Base-by-base conservation (phyloP, 495 filamentous ascomycete species). In the Ascobolus immersus region DNA sequence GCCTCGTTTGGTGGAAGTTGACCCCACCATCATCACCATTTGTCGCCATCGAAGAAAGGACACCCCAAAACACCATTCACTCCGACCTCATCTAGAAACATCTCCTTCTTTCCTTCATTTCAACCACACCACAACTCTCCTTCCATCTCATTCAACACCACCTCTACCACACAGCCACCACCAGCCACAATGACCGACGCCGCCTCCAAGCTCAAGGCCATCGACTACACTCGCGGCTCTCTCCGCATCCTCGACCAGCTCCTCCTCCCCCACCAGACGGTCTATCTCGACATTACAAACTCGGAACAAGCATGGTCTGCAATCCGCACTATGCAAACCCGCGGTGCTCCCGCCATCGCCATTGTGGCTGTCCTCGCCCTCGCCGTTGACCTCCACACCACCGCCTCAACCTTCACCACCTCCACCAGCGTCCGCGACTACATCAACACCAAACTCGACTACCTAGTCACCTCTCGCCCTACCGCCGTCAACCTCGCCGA, bases 401-500 rank as follows among this genome's bases (percentile, higher is more conserved):
- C 4, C 28, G 13, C 14, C 20, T 2, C 4, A 25, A 18, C 31
- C 9, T 11, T 19, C 12, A 43, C 55, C 4, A 57, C 52, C 4
- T 47, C 63, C 5, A 60, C 68, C 24, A 69, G 77, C n/a, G 61
- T 68, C 20, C 56, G 60, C 40, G 44, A 55, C 0, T 73, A 77
- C 45, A 76, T 92, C 41, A 50, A 64, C 30, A 59, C 70, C 34
- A 75, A 72, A 39, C 58, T 96, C 18, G 66, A 77, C 39, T 89
- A 84, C 49, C 65, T 96, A 25, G 64, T 80, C 32, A 72, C 67
- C 25, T 91, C 79, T 34, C 64, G 86, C 31, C 86, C 86, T 1
- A 96, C 86, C 0, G 86, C 86, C 1, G 86, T 96, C 25, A 91
- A 96, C 51, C 64, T 96, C 22, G 71, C 71, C 24, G 86, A 93